Base-by-base conservation (phyloP, 306 rosid species). In the Elaeagnus macrophylla region DNA sequence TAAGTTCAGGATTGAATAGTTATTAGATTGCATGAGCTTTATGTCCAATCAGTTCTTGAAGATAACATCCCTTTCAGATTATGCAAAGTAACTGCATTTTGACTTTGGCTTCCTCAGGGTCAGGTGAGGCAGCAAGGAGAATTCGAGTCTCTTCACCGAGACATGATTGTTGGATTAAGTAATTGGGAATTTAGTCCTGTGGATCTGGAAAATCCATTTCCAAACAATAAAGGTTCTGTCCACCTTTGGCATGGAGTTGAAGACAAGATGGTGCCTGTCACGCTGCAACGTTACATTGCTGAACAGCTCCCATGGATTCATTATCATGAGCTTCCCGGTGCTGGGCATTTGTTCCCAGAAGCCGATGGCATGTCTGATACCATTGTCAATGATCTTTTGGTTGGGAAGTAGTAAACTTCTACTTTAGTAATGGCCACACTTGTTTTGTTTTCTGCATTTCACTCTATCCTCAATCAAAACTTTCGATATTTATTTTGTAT, bases 191-290 rank as follows among this genome's bases (percentile, higher is more conserved):
- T 79, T 63, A 74, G 79, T 58, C 97, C 95, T 42, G 7, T 82
- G 8, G 77, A 80, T 52, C 75, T 86, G 64, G 80, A 72, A 74
- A 90, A 83, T 47, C 97, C 95, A 14, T 90, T 83, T 66, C 88
- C 80, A 32, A 71, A 51, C 38, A 78, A 72, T 17, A 91, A 83
- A 70, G 90, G 80, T 45, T 75, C 81, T 0, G 84, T 86, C 48
- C 95, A 90, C 71, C 17, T 90, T 60, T 90, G 95, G 95, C 97
- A 90, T 0, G 97, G 97, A 48, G 94, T 77, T 32, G 84, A 90
- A 0, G 97, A 90, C 75, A 0, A 12, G 51, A 1, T 86, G 16
- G 91, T 79, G 49, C 88, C 86, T 19, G 84, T 70, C 50, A 66
- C 54, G 7, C 51, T 73, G 51, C 86, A 83, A 51, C 74, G 86